These are phyloP conservation scores for Kwoniella mangroviensis DNA, from an alignment of 768 basidiomycete genomes.

Conservation along the genomic window DNA sequence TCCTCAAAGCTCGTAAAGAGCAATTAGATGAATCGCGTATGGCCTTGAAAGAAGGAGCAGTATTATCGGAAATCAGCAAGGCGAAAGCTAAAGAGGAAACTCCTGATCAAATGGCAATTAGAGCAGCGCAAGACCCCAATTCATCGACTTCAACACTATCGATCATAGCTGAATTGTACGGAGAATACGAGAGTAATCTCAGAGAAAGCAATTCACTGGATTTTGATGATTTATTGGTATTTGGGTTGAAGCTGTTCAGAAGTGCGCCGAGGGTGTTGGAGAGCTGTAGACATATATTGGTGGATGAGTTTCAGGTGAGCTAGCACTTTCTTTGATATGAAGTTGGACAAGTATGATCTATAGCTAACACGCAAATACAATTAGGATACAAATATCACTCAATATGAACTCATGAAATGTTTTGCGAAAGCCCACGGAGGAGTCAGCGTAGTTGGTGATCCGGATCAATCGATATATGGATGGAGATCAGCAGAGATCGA, in stretches of 20 bases:
- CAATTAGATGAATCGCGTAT: slow-evolving; percentile 62
- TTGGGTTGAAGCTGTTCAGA: slow-evolving; percentile 70
- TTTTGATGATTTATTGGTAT: slow-evolving; percentile 82
- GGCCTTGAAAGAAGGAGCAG: slow-evolving; percentile 63
- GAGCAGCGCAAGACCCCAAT: slow-evolving; percentile 43
- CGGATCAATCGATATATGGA: slow-evolving; percentile 89
- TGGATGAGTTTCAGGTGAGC: slow-evolving; percentile 76
- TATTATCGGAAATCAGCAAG: slow-evolving; percentile 71
- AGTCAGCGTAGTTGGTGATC: slow-evolving; percentile 84
- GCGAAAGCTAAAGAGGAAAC: slow-evolving; percentile 68
- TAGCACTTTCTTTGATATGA: background rate
- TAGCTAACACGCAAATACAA: background rate
- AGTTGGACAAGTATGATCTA: background rate
- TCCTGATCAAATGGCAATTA: slow-evolving; percentile 62
- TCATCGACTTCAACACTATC: slow-evolving; percentile 39
- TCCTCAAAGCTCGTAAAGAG: slow-evolving; percentile 67
- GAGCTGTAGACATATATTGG: slow-evolving; percentile 73
- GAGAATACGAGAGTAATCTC: slow-evolving; percentile 70
- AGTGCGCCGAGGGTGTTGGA: slow-evolving; percentile 62
- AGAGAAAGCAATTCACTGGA: slow-evolving; percentile 73
- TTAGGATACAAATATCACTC: slow-evolving; percentile 80
- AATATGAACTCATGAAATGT: slow-evolving; percentile 76
- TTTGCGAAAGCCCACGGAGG: slow-evolving; percentile 65
- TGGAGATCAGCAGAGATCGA: slow-evolving; percentile 81
- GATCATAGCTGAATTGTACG: slow-evolving; percentile 62